A percentile compares a stretch with the other conserved stretches of the same genome.
These are phyloP conservation scores for Trifolium fragiferum DNA, from an alignment of 306 rosid species.

Conservation along the genomic window DNA sequence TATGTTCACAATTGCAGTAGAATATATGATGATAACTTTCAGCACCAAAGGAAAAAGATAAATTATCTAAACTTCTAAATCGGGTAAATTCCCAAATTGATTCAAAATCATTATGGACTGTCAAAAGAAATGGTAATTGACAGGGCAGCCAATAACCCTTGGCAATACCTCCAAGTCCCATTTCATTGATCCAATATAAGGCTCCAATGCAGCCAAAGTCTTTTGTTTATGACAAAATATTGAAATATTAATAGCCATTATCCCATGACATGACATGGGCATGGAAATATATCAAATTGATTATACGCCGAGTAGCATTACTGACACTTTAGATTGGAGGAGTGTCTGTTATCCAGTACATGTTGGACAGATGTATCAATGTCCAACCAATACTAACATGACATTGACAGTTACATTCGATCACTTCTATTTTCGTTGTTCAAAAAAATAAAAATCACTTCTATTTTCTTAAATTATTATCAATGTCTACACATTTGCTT, in stretches of 20 bases:
- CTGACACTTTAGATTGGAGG: neutral
- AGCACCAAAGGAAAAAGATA: slow-evolving; percentile 23
- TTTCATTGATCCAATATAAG: slow-evolving; percentile 16
- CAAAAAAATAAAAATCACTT: no score
- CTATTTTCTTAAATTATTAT: no score
- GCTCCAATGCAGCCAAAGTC: neutral
- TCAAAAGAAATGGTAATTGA: slow-evolving; percentile 11
- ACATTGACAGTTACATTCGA: neutral
- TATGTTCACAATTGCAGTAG: slow-evolving; percentile 1
- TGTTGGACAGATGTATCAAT: neutral
- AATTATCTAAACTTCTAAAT: slow-evolving; percentile 1
- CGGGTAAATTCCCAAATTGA: neutral
- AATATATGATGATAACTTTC: slow-evolving; percentile 21
- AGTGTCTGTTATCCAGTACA: neutral
- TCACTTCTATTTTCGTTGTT: no score
- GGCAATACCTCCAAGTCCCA: slow-evolving; percentile 8
- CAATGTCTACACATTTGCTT: no score
- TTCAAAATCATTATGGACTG: slow-evolving; percentile 16
- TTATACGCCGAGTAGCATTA: neutral
- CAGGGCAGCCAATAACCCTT: slow-evolving; percentile 12
- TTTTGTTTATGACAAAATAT: slow-evolving; percentile 31
- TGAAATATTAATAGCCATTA: slow-evolving; percentile 6
- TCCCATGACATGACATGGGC: neutral
- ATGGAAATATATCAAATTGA: slow-evolving; percentile 18
- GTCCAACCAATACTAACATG: neutral